A percentile compares a stretch with the other conserved stretches of the same genome.
Conservation (phyloP, 441 rosid species). For the Populus hybrid region DNA sequence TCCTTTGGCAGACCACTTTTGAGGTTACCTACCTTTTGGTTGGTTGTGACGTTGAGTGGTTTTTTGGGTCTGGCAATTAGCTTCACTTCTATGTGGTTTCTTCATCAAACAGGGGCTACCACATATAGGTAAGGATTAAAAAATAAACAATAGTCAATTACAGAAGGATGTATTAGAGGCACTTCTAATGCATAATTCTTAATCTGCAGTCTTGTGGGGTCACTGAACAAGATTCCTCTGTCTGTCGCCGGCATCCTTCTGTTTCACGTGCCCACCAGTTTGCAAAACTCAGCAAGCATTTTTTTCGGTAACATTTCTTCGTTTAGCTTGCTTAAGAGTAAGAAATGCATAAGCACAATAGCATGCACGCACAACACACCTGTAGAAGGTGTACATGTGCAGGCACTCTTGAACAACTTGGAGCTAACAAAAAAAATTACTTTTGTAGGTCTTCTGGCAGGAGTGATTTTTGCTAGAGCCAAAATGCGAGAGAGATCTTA, state of each 20-base stretch:
- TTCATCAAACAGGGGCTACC: constrained; percentile 98
- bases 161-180: neutral
- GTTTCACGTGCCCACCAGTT: constrained; percentile 89
- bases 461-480: constrained; percentile 91
- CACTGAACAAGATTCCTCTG: constrained; percentile 90
- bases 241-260: constrained; percentile 84
- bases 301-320: constrained; percentile 62
- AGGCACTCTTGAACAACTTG: neutral
- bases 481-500: constrained; percentile 75
- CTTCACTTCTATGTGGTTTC: constrained; percentile 99
- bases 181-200: constrained; percentile 21
- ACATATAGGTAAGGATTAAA: constrained; percentile 72
- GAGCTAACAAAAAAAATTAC: constrained; percentile 12
- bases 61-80: constrained; percentile 94
- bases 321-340: neutral
- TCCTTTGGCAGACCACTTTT: constrained; percentile 71
- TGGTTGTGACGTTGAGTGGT: constrained; percentile 90
- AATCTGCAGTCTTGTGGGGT: constrained; percentile 87
- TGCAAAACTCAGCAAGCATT: constrained; percentile 92
- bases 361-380: neutral
- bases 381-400: neutral
- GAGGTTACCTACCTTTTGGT: constrained; percentile 79
- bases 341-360: neutral
- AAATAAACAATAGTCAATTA: neutral
- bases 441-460: constrained; percentile 79